Evolutionary conservation across 2,329 filamentous ascomycete species (phyloP).

Genomic region (Diatrype stigma): DNA sequence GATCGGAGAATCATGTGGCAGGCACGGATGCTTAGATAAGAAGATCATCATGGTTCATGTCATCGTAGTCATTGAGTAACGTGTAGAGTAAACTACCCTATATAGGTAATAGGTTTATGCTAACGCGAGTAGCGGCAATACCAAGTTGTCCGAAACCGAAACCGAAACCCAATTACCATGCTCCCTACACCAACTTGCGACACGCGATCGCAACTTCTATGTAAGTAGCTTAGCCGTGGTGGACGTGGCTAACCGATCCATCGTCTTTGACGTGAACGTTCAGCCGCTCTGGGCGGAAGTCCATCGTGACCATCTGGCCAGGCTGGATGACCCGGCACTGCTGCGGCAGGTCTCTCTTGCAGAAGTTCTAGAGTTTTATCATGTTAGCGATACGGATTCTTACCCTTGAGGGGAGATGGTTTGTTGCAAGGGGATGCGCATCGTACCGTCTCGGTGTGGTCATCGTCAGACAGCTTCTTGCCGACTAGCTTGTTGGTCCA

Average conservation of each 20-base stretch:
- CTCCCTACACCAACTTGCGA: background rate
- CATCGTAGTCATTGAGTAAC: background rate
- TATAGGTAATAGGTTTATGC: too few relatives aligned
- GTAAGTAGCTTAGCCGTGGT: constrained; percentile 51
- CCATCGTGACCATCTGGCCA: constrained; percentile 54
- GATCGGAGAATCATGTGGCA: background rate
- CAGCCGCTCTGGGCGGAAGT: constrained; percentile 49
- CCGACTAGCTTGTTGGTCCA: constrained; percentile 61
- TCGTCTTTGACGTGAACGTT: constrained; percentile 58
- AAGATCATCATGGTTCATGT: background rate
- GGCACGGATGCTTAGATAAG: background rate
- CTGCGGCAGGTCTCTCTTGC: constrained; percentile 56
- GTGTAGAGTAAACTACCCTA: too few relatives aligned
- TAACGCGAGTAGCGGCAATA: too few relatives aligned
- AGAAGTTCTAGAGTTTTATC: constrained; percentile 46
- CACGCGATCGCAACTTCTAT: background rate
- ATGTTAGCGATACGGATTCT: too few relatives aligned
- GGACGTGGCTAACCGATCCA: constrained; percentile 56
- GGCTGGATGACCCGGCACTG: constrained; percentile 53
- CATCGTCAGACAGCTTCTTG: constrained; percentile 54
- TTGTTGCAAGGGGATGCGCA: background rate
- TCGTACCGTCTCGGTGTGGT: constrained; percentile 50
- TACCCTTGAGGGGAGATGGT: too few relatives aligned
- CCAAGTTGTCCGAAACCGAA: too few relatives aligned
- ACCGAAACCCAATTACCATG: too few relatives aligned